phyloP scores from a whole-genome alignment of 495 filamentous ascomycete genomes.

The Margaritispora aquatica region DNA sequence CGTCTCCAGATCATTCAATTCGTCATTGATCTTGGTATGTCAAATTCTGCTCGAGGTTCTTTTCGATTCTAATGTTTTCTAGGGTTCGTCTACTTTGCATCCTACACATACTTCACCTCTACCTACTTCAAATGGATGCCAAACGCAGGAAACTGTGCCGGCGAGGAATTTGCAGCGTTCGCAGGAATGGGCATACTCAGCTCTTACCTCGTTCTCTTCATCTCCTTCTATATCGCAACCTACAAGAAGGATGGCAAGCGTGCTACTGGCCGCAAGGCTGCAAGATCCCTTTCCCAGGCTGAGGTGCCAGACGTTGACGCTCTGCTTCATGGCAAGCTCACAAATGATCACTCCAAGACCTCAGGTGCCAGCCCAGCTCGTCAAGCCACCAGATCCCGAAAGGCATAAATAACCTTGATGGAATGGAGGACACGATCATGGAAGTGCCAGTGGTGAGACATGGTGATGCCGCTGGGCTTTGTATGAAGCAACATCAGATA shows the following conservation, averaged over 20 bases:
- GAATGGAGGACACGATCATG: neutral
- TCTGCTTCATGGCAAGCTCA: constrained; percentile 27
- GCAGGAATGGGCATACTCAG: constrained; percentile 85
- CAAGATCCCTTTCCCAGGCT: constrained; percentile 36
- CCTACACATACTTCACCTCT: constrained; percentile 89
- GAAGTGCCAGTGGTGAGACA: neutral
- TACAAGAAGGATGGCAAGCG: constrained; percentile 82
- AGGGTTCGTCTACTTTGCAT: constrained; percentile 86
- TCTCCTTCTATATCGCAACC: constrained; percentile 96
- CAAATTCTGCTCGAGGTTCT: neutral
- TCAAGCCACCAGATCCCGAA: constrained; percentile 46
- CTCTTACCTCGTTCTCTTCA: constrained; percentile 95
- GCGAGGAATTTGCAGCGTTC: constrained; percentile 96
- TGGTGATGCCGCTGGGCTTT: neutral
- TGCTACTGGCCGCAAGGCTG: constrained; percentile 48
- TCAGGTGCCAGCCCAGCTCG: constrained; percentile 38
- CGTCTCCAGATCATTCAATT: constrained; percentile 81
- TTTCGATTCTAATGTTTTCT: constrained; percentile 26
- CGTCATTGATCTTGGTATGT: constrained; percentile 69
- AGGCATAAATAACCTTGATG: constrained; percentile 38
- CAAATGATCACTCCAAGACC: constrained; percentile 32
- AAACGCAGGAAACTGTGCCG: constrained; percentile 78
- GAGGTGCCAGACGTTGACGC: constrained; percentile 28
- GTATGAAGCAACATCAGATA: neutral
- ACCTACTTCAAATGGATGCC: constrained; percentile 86